Conservation (phyloP, 2,329 filamentous ascomycete genomes). For the Aspergillus awamori region DNA sequence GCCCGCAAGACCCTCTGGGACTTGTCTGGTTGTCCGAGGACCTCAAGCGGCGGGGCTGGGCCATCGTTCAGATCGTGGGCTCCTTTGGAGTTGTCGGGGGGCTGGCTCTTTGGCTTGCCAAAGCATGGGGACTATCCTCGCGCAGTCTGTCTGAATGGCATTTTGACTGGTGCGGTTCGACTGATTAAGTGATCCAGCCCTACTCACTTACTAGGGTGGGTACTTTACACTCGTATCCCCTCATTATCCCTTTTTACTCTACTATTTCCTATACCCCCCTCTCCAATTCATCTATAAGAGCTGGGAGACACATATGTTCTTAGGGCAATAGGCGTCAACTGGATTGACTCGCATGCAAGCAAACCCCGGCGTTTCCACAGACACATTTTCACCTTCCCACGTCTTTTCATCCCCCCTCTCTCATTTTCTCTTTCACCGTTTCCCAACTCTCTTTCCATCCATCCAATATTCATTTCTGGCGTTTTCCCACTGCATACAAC, state of each 20-base stretch:
- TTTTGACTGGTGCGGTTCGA: conserved; percentile 28
- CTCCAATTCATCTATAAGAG: too few species aligned
- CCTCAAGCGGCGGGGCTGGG: conserved; percentile 65
- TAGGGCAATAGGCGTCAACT: too few species aligned
- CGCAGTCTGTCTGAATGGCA: conserved; percentile 36
- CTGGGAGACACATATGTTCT: too few species aligned
- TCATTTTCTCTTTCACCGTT: not conserved
- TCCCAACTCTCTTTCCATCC: not conserved
- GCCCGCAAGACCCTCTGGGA: conserved; percentile 76
- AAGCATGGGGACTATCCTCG: conserved; percentile 43
- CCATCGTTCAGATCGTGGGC: conserved; percentile 73
- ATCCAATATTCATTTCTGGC: not conserved
- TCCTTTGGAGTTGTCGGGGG: conserved; percentile 75
- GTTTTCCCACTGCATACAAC: not conserved
- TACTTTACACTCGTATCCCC: not conserved
- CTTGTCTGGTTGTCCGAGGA: conserved; percentile 70
- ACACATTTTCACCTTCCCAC: too few species aligned
- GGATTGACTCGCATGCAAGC: too few species aligned
- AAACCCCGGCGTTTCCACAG: too few species aligned
- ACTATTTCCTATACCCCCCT: too few species aligned
- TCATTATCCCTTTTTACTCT: not conserved
- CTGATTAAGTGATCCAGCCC: conserved; percentile 8
- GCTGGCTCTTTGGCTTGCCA: conserved; percentile 65
- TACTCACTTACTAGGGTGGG: not conserved
- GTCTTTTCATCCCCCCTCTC: not conserved